Percentiles rank a stretch among this genome's conserved stretches.
Evolutionary conservation across 768 basidiomycete genomes (phyloP).

Genomic region (Crassisporium funariophilum): DNA sequence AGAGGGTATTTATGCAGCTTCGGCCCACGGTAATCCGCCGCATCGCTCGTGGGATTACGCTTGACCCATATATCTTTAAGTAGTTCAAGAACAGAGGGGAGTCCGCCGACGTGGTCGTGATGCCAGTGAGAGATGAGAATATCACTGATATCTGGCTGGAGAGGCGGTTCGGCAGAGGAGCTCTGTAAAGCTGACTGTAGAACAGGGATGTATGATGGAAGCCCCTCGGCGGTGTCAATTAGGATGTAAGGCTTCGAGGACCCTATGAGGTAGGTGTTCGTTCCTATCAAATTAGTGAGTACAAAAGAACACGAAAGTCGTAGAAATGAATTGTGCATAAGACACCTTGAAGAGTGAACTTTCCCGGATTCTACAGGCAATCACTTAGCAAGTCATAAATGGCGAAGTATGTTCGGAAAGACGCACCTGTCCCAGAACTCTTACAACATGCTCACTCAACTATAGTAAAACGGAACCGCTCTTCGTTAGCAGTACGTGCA

Average conservation of each 20-base stretch:
- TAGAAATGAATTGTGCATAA: too few relatives aligned
- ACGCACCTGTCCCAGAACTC: slow-evolving; percentile 76
- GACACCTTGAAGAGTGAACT: slow-evolving; percentile 84
- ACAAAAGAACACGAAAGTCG: background rate
- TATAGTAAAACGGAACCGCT: slow-evolving; percentile 27
- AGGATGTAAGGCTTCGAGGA: slow-evolving; percentile 70
- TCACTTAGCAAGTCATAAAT: background rate
- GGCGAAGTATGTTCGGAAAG: background rate
- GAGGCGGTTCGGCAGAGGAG: slow-evolving; percentile 32
- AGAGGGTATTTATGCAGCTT: slow-evolving; percentile 75
- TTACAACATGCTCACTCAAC: slow-evolving; percentile 69
- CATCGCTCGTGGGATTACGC: slow-evolving; percentile 34
- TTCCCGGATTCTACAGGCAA: slow-evolving; percentile 72
- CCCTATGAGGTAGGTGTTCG: slow-evolving; percentile 88
- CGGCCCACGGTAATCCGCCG: slow-evolving; percentile 61
- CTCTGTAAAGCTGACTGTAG: slow-evolving; percentile 63
- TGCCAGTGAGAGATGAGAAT: slow-evolving; percentile 94
- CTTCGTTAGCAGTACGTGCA: background rate
- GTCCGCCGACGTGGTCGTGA: slow-evolving; percentile 80
- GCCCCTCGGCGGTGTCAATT: slow-evolving; percentile 83
- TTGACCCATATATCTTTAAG: slow-evolving; percentile 65
- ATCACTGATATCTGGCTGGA: slow-evolving; percentile 71
- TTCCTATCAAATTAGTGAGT: slow-evolving; percentile 48
- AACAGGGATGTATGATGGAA: slow-evolving; percentile 62
- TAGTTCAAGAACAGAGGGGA: slow-evolving; percentile 68